These are phyloP conservation scores for Gracilaria gracilis DNA, from an alignment of 23 red algal genomes.

Conservation along the genomic window DNA sequence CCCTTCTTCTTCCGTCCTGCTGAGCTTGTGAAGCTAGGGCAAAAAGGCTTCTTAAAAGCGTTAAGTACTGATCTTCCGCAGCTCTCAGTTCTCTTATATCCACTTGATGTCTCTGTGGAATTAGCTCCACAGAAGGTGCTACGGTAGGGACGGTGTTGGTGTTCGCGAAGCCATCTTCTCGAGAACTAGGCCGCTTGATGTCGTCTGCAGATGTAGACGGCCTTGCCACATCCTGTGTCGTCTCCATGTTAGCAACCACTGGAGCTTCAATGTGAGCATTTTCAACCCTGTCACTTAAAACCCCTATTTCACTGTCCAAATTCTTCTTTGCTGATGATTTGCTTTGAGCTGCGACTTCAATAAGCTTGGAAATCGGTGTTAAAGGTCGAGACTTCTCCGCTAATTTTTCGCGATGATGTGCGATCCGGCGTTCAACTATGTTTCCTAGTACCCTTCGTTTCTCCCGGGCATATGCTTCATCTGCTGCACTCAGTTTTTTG, in stretches of 20 bases:
- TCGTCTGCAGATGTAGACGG: background rate
- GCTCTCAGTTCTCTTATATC: background rate
- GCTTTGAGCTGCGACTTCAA: background rate
- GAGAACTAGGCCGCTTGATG: background rate
- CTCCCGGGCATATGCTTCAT: background rate
- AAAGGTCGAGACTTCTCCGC: constrained; percentile 18
- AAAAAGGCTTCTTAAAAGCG: background rate
- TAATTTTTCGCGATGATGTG: background rate
- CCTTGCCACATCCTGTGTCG: background rate
- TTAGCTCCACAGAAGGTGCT: background rate
- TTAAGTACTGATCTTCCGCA: background rate
- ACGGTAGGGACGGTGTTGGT: background rate
- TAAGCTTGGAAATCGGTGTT: constrained; percentile 9
- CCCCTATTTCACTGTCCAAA: background rate
- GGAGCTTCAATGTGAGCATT: background rate
- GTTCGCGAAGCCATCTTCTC: background rate
- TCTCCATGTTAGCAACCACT: background rate
- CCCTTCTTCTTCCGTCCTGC: background rate
- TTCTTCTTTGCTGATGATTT: background rate
- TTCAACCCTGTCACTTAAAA: background rate
- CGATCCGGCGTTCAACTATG: background rate
- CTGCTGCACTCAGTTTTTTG: background rate
- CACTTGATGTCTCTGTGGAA: background rate
- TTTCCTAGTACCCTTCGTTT: background rate
- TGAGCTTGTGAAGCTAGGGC: background rate